Conservation (phyloP, 176 grass and related monocot genomes). For the Guadua angustifolia region DNA sequence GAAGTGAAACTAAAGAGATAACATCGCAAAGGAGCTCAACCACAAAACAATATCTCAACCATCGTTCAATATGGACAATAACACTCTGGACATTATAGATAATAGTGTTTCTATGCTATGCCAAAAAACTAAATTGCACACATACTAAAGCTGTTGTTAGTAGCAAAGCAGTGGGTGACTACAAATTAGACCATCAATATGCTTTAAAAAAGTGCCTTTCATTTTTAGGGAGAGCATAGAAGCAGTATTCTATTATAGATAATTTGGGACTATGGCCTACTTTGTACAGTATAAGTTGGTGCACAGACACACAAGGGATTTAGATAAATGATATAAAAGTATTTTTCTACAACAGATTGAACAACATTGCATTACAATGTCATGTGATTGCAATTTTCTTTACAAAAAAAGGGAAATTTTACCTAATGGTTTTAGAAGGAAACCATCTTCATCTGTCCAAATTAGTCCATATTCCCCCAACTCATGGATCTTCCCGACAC, state of each 20-base stretch:
- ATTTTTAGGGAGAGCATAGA: not conserved
- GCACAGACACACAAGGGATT: not conserved
- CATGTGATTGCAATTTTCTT: conserved; percentile 18
- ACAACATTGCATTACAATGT: conserved; percentile 3
- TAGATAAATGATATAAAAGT: not conserved
- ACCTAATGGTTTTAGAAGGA: conserved; percentile 92
- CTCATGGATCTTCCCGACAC: conserved; percentile 81
- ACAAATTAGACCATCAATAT: conserved; percentile 4
- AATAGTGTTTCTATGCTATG: not conserved
- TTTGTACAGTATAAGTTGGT: not conserved
- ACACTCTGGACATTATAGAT: conserved; percentile 8
- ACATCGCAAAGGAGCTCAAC: not conserved
- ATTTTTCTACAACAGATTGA: conserved; percentile 16
- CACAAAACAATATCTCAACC: not conserved
- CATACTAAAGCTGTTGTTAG: conserved; percentile 12
- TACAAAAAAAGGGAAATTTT: conserved; percentile 24
- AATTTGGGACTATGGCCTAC: conserved; percentile 26
- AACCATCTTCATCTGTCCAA: conserved; percentile 84
- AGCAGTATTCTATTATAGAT: not conserved
- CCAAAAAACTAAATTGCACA: conserved; percentile 18
- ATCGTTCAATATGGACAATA: not conserved
- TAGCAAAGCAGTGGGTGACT: not conserved
- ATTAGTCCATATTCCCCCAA: conserved; percentile 84
- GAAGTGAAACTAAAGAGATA: conserved; percentile 19
- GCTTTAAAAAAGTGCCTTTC: not conserved